Evolutionary conservation across 2,329 filamentous ascomycete genomes (phyloP).

Genomic region (Zelopaecilomyces penicillatus): DNA sequence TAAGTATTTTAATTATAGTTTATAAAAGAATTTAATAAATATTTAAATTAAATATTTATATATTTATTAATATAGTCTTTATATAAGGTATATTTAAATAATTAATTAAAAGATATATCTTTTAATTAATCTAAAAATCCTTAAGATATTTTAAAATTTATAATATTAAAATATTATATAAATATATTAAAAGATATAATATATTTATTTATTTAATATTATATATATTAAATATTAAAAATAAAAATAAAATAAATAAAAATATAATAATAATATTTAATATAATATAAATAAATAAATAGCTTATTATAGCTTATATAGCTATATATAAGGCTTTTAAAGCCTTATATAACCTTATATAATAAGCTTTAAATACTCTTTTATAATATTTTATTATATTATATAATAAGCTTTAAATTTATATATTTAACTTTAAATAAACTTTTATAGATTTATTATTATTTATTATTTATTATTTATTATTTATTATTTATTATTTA

Average conservation of each 20-base stretch:
- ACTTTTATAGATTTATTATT: not conserved
- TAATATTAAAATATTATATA: too few relatives aligned
- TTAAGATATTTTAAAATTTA: too few relatives aligned
- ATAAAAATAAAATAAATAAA: not conserved
- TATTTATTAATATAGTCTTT: too few relatives aligned
- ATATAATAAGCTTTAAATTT: not conserved
- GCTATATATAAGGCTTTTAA: not conserved
- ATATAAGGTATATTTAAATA: too few relatives aligned
- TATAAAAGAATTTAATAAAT: too few relatives aligned
- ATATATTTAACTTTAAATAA: not conserved
- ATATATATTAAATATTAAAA: not conserved
- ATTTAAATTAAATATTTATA: too few relatives aligned
- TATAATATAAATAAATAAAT: not conserved
- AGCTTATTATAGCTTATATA: not conserved
- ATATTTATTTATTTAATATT: not conserved
- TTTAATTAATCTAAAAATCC: too few relatives aligned
- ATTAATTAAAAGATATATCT: too few relatives aligned
- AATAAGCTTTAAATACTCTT: not conserved
- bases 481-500: not conserved
- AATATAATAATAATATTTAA: not conserved
- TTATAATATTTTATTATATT: not conserved
- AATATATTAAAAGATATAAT: too few relatives aligned
- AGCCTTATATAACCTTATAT: not conserved
- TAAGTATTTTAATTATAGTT: too few relatives aligned
- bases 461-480: not conserved